Evolutionary conservation across 495 filamentous ascomycete species (phyloP).

Genomic region (Antarctomyces pellizariae): DNA sequence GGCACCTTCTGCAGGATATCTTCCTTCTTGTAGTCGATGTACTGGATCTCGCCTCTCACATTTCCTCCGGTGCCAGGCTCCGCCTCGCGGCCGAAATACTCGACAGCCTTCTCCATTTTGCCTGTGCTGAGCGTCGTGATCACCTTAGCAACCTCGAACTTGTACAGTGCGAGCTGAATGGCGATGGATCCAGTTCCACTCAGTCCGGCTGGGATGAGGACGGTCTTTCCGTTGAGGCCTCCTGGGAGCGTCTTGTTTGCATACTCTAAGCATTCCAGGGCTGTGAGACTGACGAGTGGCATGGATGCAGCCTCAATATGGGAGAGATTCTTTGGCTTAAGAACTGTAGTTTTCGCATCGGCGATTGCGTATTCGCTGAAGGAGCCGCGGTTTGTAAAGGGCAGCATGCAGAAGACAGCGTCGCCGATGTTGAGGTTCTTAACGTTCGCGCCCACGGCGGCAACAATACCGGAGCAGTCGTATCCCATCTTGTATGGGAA

Average conservation of each 20-base stretch:
- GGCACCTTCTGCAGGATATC: constrained; percentile 19
- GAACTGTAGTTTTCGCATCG: constrained; percentile 8
- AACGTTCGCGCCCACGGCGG: constrained; percentile 19
- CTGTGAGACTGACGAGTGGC: constrained; percentile 17
- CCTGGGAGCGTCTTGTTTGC: constrained; percentile 17
- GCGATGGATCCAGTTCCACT: constrained; percentile 25
- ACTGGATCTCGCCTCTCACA: constrained; percentile 15
- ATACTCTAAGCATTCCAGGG: constrained; percentile 19
- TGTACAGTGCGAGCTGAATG: constrained; percentile 28
- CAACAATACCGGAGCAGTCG: constrained; percentile 24
- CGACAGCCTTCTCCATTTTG: constrained; percentile 23
- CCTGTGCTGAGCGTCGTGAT: constrained; percentile 28
- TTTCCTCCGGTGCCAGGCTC: constrained; percentile 7
- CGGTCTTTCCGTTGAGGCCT: constrained; percentile 26
- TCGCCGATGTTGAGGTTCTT: constrained; percentile 24
- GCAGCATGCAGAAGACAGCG: constrained; percentile 22
- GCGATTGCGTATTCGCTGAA: constrained; percentile 19
- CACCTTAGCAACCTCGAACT: constrained; percentile 24
- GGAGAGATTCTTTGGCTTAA: constrained; percentile 17
- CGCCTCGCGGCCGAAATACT: constrained; percentile 13
- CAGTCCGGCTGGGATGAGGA: constrained; percentile 27
- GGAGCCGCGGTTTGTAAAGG: constrained; percentile 10
- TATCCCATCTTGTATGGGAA: constrained; percentile 21
- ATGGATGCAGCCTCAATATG: constrained; percentile 17
- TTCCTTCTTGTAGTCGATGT: constrained; percentile 26